Evolutionary conservation across 2,329 filamentous ascomycete species (phyloP), one percentile per base, ranked within the genome.

Genomic region (Monilinia fructigena): DNA sequence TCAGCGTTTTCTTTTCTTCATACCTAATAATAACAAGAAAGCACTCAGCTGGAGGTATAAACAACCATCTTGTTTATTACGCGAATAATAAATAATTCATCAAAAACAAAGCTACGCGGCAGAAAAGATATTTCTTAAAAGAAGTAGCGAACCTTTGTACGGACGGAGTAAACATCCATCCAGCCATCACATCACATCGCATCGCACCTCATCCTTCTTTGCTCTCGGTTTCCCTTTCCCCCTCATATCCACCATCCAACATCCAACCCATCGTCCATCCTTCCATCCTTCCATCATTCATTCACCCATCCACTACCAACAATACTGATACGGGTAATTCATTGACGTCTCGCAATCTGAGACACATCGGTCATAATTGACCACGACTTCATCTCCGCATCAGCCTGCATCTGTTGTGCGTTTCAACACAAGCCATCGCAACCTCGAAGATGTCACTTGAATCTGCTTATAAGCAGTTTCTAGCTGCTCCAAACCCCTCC

Each of bases 401-500:
- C 61, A 47, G 42, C 31, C 47, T 59, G 63, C 47, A 60, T 60
- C 55, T 35, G 31, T 40, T 52, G 63, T 53, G 63, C 55, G 28
- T 60, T 26, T 35, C 55, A 23, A 35, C 63, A 53, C 3, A 50
- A 59, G 38, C 38, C 63, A 53, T 52, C 23, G 55, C 48, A 52
- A 45, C 40, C 7, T 61, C n/a, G 20, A 40, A 54, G 52, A 85
- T 85, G 82, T 77, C 82, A 70, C 76, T 84, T 70, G 81, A 82
- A 70, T 75, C 78, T 72, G 77, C 83, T 68, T 94, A 94, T 81
- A 85, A 87, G 82, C 85, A 86, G 80, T 93, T 93, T 77, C 82
- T 93, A 66, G 82, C 85, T 75, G 82, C 86, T 69, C 89, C 89
- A 69, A 87, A 80, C 78, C 80, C 86, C 65, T 84, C 86, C 66